Evolutionary conservation across 192 early-diverging fungal genomes (phyloP).

Genomic region (Linnemannia hyalina): DNA sequence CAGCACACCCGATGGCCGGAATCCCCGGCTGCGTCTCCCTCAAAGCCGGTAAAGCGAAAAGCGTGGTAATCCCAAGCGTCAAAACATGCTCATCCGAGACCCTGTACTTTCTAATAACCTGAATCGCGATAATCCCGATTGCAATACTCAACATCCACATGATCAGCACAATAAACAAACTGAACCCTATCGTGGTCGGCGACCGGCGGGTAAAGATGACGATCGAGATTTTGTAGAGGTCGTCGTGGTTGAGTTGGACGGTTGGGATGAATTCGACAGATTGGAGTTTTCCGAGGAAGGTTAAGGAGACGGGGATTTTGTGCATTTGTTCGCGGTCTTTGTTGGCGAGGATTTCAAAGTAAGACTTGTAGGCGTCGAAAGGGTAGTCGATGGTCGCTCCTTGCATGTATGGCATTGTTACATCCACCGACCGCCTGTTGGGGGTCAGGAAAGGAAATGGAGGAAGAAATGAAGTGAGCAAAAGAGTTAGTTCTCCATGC

Average conservation of each 20-base stretch:
- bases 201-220: constrained; percentile 53
- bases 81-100: constrained; percentile 53
- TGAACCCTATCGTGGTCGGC: constrained; percentile 57
- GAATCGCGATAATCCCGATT: constrained; percentile 54
- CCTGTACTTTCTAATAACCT: constrained; percentile 49
- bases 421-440: constrained; percentile 25
- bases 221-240: constrained; percentile 43
- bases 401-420: constrained; percentile 32
- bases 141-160: constrained; percentile 60
- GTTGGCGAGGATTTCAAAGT: constrained; percentile 53
- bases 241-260: constrained; percentile 9
- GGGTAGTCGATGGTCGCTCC: constrained; percentile 56
- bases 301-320: constrained; percentile 49
- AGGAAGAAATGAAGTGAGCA: background rate
- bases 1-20: constrained; percentile 55
- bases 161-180: constrained; percentile 54
- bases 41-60: constrained; percentile 41
- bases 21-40: constrained; percentile 55
- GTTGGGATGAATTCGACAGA: constrained; percentile 55
- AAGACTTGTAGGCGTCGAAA: constrained; percentile 57
- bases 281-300: constrained; percentile 51
- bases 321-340: constrained; percentile 34
- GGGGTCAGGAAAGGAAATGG: background rate
- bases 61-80: constrained; percentile 53
- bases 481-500: background rate